phyloP scores from a whole-genome alignment of 2,329 filamentous ascomycete genomes.

The Aspergillus caelatus region DNA sequence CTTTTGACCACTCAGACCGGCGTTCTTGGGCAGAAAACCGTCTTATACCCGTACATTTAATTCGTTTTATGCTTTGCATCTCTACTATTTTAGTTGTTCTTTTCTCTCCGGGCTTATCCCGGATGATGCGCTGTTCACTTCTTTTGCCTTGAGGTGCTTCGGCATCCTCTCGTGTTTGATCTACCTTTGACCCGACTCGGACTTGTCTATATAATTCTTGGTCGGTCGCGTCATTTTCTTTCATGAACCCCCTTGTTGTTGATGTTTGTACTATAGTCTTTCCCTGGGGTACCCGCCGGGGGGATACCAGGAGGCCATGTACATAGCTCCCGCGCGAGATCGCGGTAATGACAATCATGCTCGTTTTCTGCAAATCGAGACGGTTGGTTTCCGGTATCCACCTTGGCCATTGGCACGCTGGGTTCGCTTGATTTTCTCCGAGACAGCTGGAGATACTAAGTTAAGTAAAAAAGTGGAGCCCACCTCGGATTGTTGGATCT shows the following conservation, averaged over 20 bases:
- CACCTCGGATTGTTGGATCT: neutral
- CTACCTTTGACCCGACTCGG: conserved; percentile 3
- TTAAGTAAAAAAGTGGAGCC: neutral
- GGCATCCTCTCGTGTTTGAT: conserved; percentile 13
- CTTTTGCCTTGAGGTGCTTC: neutral
- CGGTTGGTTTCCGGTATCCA: neutral
- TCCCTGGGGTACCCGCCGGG: conserved; percentile 6
- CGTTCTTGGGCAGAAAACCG: conserved; percentile 32
- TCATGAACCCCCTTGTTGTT: conserved; percentile 11
- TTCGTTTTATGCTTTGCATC: conserved; percentile 22
- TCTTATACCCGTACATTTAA: conserved; percentile 39
- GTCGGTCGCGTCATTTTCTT: conserved; percentile 9
- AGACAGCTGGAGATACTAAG: neutral
- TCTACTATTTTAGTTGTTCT: conserved; percentile 17
- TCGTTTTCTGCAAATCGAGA: neutral
- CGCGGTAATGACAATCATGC: conserved; percentile 27
- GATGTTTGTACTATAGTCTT: conserved; percentile 20
- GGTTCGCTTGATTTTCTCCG: neutral
- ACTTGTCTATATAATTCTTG: conserved; percentile 9
- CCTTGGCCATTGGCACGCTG: neutral
- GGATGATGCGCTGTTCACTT: neutral
- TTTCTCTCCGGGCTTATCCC: conserved; percentile 7
- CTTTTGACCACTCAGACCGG: conserved; percentile 27
- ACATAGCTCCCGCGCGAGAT: conserved; percentile 29
- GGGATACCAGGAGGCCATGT: conserved; percentile 24